These are phyloP conservation scores for Leccinum griseonigrum DNA, from an alignment of 1,284 basidiomycete species.

Conservation along the genomic window DNA sequence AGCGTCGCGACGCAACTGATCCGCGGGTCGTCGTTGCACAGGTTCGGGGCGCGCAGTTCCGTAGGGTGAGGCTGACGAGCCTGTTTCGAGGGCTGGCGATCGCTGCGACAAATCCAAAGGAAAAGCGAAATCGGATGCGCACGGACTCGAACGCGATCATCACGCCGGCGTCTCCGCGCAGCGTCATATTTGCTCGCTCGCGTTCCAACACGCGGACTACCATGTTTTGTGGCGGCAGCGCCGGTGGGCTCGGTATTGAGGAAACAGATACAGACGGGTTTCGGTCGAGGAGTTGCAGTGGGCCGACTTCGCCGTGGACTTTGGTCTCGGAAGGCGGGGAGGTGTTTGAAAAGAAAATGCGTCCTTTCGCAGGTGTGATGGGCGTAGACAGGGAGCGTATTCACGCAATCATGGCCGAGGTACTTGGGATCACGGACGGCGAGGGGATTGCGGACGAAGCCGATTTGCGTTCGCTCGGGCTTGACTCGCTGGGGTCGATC, in stretches of 20 bases:
- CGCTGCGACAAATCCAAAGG: slow-evolving; percentile 24
- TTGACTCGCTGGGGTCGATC: slow-evolving; percentile 64
- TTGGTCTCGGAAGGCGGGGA: slow-evolving; percentile 27
- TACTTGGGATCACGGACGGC: slow-evolving; percentile 42
- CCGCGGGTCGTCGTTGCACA: slow-evolving; percentile 47
- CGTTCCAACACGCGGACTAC: slow-evolving; percentile 28
- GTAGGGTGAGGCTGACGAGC: slow-evolving; percentile 46
- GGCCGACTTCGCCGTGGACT: slow-evolving; percentile 37
- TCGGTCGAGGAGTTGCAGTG: slow-evolving; percentile 19
- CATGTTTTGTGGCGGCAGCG: slow-evolving; percentile 6
- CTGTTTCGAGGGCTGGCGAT: slow-evolving; percentile 45
- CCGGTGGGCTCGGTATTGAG: slow-evolving; percentile 4
- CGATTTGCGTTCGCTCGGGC: slow-evolving; percentile 48
- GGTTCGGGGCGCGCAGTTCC: slow-evolving; percentile 56
- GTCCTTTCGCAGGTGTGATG: neutral
- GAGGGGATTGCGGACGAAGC: slow-evolving; percentile 42
- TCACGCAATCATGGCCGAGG: slow-evolving; percentile 44
- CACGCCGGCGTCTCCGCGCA: slow-evolving; percentile 23
- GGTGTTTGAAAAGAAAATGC: neutral
- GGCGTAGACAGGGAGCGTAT: slow-evolving; percentile 31
- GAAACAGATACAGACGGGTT: slow-evolving; percentile 1
- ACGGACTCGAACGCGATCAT: slow-evolving; percentile 31
- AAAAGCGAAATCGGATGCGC: slow-evolving; percentile 16
- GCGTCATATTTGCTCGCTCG: slow-evolving; percentile 29
- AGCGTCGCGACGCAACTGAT: slow-evolving; percentile 16